Evolutionary conservation across 306 rosid species (phyloP).

Genomic region (Quercus ilex): DNA sequence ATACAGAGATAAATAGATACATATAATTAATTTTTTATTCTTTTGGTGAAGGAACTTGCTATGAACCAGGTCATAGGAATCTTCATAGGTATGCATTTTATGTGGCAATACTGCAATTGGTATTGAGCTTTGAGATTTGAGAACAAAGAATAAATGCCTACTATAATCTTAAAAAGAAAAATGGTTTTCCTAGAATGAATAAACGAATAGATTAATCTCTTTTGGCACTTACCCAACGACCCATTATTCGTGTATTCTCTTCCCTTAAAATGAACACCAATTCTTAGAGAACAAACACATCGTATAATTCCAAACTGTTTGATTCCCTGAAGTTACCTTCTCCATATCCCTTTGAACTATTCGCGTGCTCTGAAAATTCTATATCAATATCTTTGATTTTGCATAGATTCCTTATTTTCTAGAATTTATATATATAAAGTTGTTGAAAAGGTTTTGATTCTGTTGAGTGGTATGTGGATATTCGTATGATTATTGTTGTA

Average conservation of each 20-base stretch:
- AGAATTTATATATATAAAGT: not conserved
- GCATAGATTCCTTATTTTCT: conserved; percentile 5
- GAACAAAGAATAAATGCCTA: not conserved
- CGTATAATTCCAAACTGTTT: conserved; percentile 3
- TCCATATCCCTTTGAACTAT: not conserved
- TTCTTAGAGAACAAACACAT: conserved; percentile 15
- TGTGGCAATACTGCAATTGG: not conserved
- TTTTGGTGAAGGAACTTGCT: not conserved
- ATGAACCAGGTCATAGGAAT: conserved; percentile 9
- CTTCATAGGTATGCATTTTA: not conserved
- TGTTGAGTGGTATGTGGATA: conserved; percentile 9
- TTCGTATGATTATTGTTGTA: not conserved
- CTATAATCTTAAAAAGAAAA: not conserved
- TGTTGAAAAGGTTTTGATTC: conserved; percentile 14
- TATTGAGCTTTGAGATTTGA: not conserved
- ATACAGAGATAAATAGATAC: no score
- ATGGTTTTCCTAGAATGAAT: not conserved
- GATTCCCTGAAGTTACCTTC: conserved; percentile 9
- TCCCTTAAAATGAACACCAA: conserved; percentile 10
- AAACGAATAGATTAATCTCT: not conserved
- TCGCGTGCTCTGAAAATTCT: conserved; percentile 3
- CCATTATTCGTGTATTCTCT: not conserved
- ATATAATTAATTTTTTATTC: not conserved
- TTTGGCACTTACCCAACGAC: not conserved
- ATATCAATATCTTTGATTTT: not conserved